Conservation (phyloP, 2,329 filamentous ascomycete genomes). For the Fusarium algeriense region DNA sequence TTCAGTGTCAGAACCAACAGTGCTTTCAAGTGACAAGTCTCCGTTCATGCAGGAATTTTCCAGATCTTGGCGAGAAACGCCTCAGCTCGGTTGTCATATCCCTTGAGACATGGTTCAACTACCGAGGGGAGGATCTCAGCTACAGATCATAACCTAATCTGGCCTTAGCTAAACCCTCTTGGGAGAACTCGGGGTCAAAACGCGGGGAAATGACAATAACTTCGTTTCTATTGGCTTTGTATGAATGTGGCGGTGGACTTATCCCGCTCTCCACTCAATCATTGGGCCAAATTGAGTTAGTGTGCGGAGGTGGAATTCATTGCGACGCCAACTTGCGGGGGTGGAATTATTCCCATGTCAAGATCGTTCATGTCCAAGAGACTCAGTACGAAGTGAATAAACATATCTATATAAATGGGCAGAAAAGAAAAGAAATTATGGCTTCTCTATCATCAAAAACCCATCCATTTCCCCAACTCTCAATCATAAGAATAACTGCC, state of each 20-base stretch:
- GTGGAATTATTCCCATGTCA: no score
- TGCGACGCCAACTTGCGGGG: neutral
- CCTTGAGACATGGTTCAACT: neutral
- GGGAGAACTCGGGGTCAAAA: neutral
- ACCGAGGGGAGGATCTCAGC: neutral
- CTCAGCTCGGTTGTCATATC: no score
- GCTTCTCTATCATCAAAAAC: no score
- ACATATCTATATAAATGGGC: neutral
- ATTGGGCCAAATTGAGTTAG: neutral
- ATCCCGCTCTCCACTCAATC: neutral
- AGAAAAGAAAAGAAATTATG: neutral
- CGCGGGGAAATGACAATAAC: neutral
- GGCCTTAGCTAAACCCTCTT: neutral
- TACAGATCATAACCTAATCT: neutral
- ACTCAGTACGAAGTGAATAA: no score
- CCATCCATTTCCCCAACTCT: no score
- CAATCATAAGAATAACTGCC: neutral
- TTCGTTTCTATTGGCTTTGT: neutral
- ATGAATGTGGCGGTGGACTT: neutral
- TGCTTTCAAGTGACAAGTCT: no score
- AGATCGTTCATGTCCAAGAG: neutral
- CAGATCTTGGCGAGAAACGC: neutral
- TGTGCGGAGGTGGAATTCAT: neutral
- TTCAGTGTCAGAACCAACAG: no score
- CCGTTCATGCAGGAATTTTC: neutral